These are phyloP conservation scores for Leccinum pallidistipes DNA, from an alignment of 1,284 basidiomycete species.

Conservation along the genomic window DNA sequence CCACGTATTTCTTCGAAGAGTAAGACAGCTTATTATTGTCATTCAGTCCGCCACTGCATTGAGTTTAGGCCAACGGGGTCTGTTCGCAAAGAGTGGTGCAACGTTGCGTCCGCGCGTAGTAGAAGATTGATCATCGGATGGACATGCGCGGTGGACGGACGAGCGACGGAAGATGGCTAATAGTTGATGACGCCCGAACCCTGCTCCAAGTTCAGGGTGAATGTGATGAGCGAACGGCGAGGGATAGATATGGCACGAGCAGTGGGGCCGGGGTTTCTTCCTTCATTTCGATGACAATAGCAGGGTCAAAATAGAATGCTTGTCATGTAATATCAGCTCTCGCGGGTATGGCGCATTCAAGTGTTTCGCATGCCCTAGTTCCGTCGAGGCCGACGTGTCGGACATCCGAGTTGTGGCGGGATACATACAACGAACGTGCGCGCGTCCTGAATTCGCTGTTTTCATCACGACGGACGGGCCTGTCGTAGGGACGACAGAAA, in stretches of 20 bases:
- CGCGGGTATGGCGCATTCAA: conserved; percentile 1
- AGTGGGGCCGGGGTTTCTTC: conserved; percentile 18
- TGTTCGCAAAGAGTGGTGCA: conserved; percentile 18
- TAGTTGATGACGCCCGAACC: conserved; percentile 1
- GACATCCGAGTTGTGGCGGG: neutral
- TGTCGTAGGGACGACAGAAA: neutral
- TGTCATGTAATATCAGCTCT: conserved; percentile 6
- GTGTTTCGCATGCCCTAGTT: neutral
- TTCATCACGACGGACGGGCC: conserved; percentile 1
- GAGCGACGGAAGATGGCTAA: conserved; percentile 11
- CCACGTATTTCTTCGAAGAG: conserved; percentile 6
- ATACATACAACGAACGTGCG: neutral
- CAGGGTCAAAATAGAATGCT: conserved; percentile 3
- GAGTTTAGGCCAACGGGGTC: conserved; percentile 11
- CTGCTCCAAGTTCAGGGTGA: conserved; percentile 22
- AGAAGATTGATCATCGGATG: conserved; percentile 33
- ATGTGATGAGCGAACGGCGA: conserved; percentile 18
- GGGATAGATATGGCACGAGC: conserved; percentile 10
- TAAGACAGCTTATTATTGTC: neutral
- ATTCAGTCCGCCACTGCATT: conserved; percentile 1
- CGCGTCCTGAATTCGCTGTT: neutral
- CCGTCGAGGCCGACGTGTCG: neutral
- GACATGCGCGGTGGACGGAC: conserved; percentile 15
- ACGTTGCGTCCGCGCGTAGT: conserved; percentile 27
- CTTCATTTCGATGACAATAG: conserved; percentile 13